A percentile compares a stretch with the other conserved stretches of the same genome.
These are phyloP conservation scores for Yarrowia deformans DNA, from an alignment of 805 yeast genomes.

Conservation along the genomic window DNA sequence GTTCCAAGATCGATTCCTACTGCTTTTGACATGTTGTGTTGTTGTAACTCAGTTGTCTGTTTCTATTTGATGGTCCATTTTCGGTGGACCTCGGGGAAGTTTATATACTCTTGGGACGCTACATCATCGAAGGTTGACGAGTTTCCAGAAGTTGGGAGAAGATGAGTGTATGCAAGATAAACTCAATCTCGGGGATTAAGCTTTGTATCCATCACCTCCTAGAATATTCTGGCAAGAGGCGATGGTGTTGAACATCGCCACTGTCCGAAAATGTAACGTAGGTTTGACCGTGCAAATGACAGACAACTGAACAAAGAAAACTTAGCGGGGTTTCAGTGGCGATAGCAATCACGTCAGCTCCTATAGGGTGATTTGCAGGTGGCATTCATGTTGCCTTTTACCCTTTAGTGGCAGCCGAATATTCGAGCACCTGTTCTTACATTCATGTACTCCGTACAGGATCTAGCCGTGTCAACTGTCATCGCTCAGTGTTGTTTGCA, in stretches of 20 bases:
- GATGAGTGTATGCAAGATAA: slow-evolving; percentile 36
- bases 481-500: no score
- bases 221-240: not conserved
- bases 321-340: not conserved
- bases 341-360: not conserved
- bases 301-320: not conserved
- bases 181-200: not conserved
- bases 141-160: slow-evolving; percentile 19
- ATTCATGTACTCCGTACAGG: no score
- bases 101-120: not conserved
- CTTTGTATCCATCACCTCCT: not conserved
- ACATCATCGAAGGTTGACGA: slow-evolving; percentile 2
- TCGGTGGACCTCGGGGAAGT: not conserved
- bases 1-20: slow-evolving; percentile 93
- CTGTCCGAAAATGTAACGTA: not conserved
- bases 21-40: slow-evolving; percentile 54
- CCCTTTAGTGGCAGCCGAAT: no score
- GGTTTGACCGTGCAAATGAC: no score
- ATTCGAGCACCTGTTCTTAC: no score
- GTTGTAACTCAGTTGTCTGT: not conserved
- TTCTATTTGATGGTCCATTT: slow-evolving; percentile 3
- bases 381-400: no score
- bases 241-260: not conserved
- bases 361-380: no score
- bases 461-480: no score